Evolutionary conservation across 352 stramenopile species (phyloP).

Genomic region (Aphanomyces stellatus): DNA sequence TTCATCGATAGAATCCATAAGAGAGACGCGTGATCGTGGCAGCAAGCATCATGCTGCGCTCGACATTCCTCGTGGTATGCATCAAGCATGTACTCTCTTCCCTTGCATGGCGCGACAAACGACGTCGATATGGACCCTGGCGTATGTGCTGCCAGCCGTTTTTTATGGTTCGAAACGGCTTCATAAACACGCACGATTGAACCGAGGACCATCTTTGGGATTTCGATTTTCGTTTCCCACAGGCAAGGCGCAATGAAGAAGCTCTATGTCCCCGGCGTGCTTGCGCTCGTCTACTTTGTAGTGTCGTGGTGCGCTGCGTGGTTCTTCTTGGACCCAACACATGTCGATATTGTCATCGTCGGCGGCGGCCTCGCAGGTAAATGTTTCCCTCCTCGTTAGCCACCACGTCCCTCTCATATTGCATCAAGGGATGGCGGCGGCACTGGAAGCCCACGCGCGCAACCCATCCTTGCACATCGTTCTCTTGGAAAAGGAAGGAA

Average conservation of each 20-base stretch:
- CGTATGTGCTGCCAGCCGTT: background rate
- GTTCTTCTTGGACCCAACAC: conserved; percentile 11
- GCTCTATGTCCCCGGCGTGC: background rate
- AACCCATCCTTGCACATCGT: conserved; percentile 49
- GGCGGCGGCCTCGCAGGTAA: conserved; percentile 40
- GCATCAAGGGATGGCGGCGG: conserved; percentile 46
- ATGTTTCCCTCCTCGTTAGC: background rate
- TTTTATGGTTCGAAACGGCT: background rate
- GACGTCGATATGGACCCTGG: no score
- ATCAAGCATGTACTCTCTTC: background rate
- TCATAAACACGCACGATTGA: background rate
- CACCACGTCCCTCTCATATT: background rate
- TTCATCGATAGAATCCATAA: no score
- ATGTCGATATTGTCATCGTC: conserved; percentile 41
- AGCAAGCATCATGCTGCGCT: no score
- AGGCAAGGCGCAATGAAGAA: background rate
- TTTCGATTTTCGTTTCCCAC: background rate
- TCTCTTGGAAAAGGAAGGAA: conserved; percentile 83
- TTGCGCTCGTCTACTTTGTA: background rate
- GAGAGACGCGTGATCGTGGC: no score
- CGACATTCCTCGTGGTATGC: no score
- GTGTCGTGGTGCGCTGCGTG: background rate
- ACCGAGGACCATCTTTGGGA: background rate
- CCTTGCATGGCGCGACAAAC: background rate
- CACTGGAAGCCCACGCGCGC: conserved; percentile 50